Percentiles rank a stretch among this genome's conserved stretches.
phyloP scores from a whole-genome alignment of 2,329 filamentous ascomycete genomes.

The Botrytis squamosa region DNA sequence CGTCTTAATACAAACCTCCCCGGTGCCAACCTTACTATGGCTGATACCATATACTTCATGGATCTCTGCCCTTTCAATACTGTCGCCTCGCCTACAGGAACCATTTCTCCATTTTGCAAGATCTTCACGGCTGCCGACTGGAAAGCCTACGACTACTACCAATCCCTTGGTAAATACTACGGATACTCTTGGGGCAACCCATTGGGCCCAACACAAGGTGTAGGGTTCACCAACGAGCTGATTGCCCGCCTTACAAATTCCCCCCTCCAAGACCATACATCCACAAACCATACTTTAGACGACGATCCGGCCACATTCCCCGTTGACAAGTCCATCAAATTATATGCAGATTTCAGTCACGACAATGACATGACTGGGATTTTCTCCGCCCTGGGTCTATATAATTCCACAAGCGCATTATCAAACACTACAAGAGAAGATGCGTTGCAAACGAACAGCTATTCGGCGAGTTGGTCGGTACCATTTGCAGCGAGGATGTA shows the following conservation, averaged over 20 bases:
- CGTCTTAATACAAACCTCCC: conserved; percentile 68
- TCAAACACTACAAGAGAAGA: conserved; percentile 51
- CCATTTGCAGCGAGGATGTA: conserved; percentile 81
- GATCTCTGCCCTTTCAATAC: conserved; percentile 86
- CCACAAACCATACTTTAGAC: conserved; percentile 76
- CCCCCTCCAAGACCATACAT: conserved; percentile 70
- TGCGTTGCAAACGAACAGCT: conserved; percentile 60
- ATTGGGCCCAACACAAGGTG: conserved; percentile 79
- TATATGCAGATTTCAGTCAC: conserved; percentile 91
- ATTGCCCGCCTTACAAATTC: conserved; percentile 71
- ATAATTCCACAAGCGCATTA: conserved; percentile 61
- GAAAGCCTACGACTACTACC: conserved; percentile 76
- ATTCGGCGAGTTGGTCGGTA: conserved; percentile 73
- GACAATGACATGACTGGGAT: conserved; percentile 83
- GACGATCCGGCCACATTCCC: conserved; percentile 68
- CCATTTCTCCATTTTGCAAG: conserved; percentile 68
- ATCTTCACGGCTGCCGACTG: conserved; percentile 75
- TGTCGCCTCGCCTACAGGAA: conserved; percentile 58
- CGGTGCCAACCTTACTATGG: conserved; percentile 61
- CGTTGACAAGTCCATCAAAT: conserved; percentile 50
- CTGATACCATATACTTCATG: conserved; percentile 73
- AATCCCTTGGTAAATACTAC: conserved; percentile 82
- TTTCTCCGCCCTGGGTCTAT: conserved; percentile 75
- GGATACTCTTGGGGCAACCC: conserved; percentile 74
- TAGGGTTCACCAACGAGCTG: conserved; percentile 85